These are phyloP conservation scores for Cryptomeria japonica DNA, from an alignment of 75 land plant species.

Conservation along the genomic window DNA sequence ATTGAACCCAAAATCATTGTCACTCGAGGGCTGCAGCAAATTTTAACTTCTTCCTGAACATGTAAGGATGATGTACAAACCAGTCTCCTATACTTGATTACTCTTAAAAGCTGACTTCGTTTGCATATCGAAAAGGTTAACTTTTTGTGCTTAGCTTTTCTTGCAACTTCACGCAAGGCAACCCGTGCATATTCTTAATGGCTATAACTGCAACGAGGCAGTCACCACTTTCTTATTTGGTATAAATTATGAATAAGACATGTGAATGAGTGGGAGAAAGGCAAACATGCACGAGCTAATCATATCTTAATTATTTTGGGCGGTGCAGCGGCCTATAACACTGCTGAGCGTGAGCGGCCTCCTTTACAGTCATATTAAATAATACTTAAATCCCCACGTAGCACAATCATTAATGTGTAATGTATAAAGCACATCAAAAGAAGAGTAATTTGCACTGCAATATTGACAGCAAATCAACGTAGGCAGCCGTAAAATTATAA, in stretches of 20 bases:
- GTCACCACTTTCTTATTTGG: too few relatives aligned
- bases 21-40: too few relatives aligned
- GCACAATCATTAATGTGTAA: neutral
- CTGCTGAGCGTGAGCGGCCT: neutral
- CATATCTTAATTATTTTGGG: neutral
- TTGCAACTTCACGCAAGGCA: too few relatives aligned
- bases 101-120: too few relatives aligned
- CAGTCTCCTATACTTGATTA: too few relatives aligned
- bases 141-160: too few relatives aligned
- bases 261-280: neutral
- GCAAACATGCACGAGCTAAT: neutral
- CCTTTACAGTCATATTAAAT: neutral
- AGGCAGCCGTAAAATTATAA: neutral
- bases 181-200: too few relatives aligned
- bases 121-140: too few relatives aligned
- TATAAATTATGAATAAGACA: neutral
- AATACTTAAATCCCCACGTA: neutral
- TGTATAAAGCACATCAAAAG: neutral
- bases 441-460: neutral
- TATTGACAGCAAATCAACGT: neutral
- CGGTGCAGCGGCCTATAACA: neutral
- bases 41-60: too few relatives aligned
- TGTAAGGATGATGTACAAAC: too few relatives aligned
- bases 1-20: too few relatives aligned
- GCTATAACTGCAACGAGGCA: too few relatives aligned